Percentiles rank a stretch among this genome's conserved stretches.
phyloP scores from a whole-genome alignment of 192 early-diverging fungal genomes.

The Coemansia brasiliensis region DNA sequence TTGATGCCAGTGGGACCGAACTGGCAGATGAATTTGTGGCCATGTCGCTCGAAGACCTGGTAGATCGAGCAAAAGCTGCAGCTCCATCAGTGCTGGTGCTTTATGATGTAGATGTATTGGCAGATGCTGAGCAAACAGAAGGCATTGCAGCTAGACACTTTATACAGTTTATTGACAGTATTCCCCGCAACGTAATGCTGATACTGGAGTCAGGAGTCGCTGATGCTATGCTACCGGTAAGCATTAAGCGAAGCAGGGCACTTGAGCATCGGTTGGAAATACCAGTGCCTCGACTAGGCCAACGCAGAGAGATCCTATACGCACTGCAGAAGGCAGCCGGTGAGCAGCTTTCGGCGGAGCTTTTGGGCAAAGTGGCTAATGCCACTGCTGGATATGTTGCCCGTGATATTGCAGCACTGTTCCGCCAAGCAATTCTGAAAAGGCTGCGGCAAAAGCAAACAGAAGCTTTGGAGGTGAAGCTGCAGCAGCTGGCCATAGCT shows the following conservation, averaged over 20 bases:
- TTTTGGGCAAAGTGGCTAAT: slow-evolving; percentile 26
- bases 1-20: slow-evolving; percentile 32
- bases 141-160: slow-evolving; percentile 15
- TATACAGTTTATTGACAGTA: slow-evolving; percentile 17
- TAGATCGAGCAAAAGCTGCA: slow-evolving; percentile 13
- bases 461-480: background rate
- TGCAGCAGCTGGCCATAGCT: slow-evolving; percentile 12
- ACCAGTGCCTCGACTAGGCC: slow-evolving; percentile 18
- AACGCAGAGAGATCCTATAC: slow-evolving; percentile 25
- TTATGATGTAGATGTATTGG: slow-evolving; percentile 23
- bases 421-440: slow-evolving; percentile 33
- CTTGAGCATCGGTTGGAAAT: slow-evolving; percentile 21
- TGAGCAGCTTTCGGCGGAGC: background rate
- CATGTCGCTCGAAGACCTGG: slow-evolving; percentile 27
- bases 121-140: slow-evolving; percentile 23
- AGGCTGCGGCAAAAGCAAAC: slow-evolving; percentile 12
- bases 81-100: slow-evolving; percentile 32
- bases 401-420: slow-evolving; percentile 35
- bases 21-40: slow-evolving; percentile 27
- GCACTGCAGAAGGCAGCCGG: background rate
- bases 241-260: slow-evolving; percentile 15
- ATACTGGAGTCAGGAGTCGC: slow-evolving; percentile 35
- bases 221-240: slow-evolving; percentile 18
- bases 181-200: slow-evolving; percentile 30
- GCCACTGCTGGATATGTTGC: slow-evolving; percentile 50